Conservation (phyloP, 208 protist species). For the Strigomonas oncopelti region DNA sequence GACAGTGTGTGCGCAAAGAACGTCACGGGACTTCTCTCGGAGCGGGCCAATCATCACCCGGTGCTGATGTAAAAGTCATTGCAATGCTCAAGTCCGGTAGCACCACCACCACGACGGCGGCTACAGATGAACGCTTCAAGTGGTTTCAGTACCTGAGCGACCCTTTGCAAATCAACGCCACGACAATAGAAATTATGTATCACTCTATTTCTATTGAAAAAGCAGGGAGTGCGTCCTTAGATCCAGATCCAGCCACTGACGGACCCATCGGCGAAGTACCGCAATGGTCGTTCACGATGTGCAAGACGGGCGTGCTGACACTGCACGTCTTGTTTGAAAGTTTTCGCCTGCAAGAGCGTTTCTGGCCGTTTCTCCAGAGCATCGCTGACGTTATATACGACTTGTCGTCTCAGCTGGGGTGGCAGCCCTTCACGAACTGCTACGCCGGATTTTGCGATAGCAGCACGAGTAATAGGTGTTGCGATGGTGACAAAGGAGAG, state of each 20-base stretch:
- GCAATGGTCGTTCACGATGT: background rate
- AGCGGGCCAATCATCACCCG: too few species aligned
- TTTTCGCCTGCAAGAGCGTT: constrained; percentile 52
- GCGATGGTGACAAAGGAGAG: too few species aligned
- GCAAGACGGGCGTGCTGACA: constrained; percentile 21
- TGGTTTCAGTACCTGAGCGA: constrained; percentile 4
- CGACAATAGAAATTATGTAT: constrained; percentile 4
- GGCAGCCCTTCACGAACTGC: constrained; percentile 47
- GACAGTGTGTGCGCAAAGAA: too few species aligned
- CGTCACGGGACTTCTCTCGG: too few species aligned
- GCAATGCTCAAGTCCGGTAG: too few species aligned
- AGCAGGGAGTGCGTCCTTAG: too few species aligned
- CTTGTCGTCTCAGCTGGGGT: constrained; percentile 35
- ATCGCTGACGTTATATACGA: constrained; percentile 37
- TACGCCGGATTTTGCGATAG: constrained; percentile 33
- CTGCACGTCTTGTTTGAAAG: constrained; percentile 71
- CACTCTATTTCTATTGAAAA: background rate
- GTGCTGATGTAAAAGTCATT: too few species aligned
- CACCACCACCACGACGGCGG: too few species aligned
- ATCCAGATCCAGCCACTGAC: too few species aligned
- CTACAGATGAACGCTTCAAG: too few species aligned
- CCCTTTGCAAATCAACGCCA: background rate
- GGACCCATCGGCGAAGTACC: too few species aligned
- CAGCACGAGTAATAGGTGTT: too few species aligned
- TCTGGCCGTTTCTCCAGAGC: constrained; percentile 48